Conservation (phyloP, 1,139 yeast species). For the Sugiyamaella castrensis region DNA sequence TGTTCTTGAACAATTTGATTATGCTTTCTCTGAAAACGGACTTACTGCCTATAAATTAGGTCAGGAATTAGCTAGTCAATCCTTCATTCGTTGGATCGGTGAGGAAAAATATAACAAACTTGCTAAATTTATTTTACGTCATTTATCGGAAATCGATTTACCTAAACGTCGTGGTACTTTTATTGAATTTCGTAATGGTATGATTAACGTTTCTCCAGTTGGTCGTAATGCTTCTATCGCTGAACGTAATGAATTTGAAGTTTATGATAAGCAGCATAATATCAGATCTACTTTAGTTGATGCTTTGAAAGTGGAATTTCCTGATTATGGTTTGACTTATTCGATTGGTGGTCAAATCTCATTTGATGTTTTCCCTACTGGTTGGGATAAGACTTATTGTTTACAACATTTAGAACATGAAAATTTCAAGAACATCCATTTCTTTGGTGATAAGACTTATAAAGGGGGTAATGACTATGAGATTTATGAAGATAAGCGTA, state of each 20-base stretch:
- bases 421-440: slow-evolving; percentile 83
- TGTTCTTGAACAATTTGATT: slow-evolving; percentile 75
- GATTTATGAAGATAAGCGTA: slow-evolving; percentile 86
- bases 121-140: slow-evolving; percentile 77
- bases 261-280: slow-evolving; percentile 71
- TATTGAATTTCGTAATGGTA: slow-evolving; percentile 97
- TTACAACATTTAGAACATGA: slow-evolving; percentile 86
- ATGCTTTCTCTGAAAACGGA: slow-evolving; percentile 96
- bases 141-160: slow-evolving; percentile 79
- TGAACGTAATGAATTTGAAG: slow-evolving; percentile 91
- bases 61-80: slow-evolving; percentile 81
- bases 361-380: slow-evolving; percentile 98
- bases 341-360: slow-evolving; percentile 99
- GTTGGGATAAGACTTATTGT: slow-evolving; percentile 99
- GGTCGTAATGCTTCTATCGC: slow-evolving; percentile 96
- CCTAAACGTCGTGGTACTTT: slow-evolving; percentile 91
- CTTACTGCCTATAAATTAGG: slow-evolving; percentile 95
- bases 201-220: slow-evolving; percentile 96
- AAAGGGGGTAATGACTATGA: slow-evolving; percentile 99
- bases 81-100: slow-evolving; percentile 94
- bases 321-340: slow-evolving; percentile 83
- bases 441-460: slow-evolving; percentile 97
- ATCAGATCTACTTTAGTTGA: slow-evolving; percentile 78
- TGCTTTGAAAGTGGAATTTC: slow-evolving; percentile 77
- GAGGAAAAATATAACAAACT: slow-evolving; percentile 89